phyloP scores from a whole-genome alignment of 257 asterid species.

The Craterostigma plantagineum region DNA sequence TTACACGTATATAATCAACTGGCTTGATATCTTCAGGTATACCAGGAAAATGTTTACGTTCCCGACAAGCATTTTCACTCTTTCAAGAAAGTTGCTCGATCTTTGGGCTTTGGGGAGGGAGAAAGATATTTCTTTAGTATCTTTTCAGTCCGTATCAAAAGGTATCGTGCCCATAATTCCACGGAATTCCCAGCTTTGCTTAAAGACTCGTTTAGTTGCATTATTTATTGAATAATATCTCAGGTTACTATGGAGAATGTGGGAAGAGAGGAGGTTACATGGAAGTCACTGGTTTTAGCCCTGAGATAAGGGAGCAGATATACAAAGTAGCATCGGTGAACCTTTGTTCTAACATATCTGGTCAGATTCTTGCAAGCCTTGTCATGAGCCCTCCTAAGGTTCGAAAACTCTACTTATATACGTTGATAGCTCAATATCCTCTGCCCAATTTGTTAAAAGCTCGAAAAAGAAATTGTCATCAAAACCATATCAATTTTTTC shows the following conservation, averaged over 20 bases:
- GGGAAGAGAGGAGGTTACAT: conserved; percentile 97
- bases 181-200: too few species aligned
- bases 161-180: conserved; percentile 19
- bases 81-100: conserved; percentile 28
- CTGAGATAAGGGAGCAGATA: conserved; percentile 73
- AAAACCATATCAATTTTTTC: conserved; percentile 9
- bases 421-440: neutral
- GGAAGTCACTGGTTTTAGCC: conserved; percentile 91
- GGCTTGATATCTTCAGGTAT: conserved; percentile 6
- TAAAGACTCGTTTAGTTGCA: neutral
- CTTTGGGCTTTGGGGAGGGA: conserved; percentile 7
- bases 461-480: neutral
- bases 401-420: conserved; percentile 1
- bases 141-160: conserved; percentile 91
- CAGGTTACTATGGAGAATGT: conserved; percentile 92
- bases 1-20: neutral
- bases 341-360: conserved; percentile 88
- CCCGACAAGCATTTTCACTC: conserved; percentile 92
- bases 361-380: conserved; percentile 94
- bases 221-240: neutral
- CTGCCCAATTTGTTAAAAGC: too few species aligned
- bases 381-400: conserved; percentile 96
- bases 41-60: conserved; percentile 18
- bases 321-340: conserved; percentile 90
- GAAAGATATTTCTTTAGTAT: conserved; percentile 57